Evolutionary conservation across 495 filamentous ascomycete species (phyloP).

Genomic region (Annulohypoxylon bovei): DNA sequence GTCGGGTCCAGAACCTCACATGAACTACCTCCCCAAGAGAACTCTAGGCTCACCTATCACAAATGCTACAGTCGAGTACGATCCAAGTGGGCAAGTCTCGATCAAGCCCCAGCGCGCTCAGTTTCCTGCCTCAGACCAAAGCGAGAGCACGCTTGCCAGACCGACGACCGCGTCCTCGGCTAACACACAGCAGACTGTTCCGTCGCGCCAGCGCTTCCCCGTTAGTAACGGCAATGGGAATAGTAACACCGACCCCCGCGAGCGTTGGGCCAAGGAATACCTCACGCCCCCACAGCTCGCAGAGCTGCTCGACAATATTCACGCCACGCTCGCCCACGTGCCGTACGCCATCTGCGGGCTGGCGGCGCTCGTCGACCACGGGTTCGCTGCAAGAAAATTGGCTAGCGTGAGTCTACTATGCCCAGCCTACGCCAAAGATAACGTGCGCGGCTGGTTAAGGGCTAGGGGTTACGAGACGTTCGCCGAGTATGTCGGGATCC

Average conservation of each 20-base stretch:
- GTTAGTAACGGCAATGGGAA: neutral
- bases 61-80: neutral
- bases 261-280: slow-evolving; percentile 13
- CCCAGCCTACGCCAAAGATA: slow-evolving; percentile 38
- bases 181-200: no score
- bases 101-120: neutral
- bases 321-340: slow-evolving; percentile 46
- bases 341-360: slow-evolving; percentile 55
- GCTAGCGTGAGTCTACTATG: slow-evolving; percentile 47
- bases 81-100: neutral
- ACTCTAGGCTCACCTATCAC: neutral
- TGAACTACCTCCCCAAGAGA: neutral
- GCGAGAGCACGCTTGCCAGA: neutral
- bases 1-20: slow-evolving; percentile 5
- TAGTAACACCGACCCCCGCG: neutral
- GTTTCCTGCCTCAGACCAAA: neutral
- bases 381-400: slow-evolving; percentile 34
- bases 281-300: slow-evolving; percentile 27
- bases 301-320: slow-evolving; percentile 47
- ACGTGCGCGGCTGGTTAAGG: slow-evolving; percentile 47
- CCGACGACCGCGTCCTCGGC: neutral
- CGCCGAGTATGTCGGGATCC: slow-evolving; percentile 39
- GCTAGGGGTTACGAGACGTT: slow-evolving; percentile 21
- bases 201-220: neutral
- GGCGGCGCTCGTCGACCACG: slow-evolving; percentile 50